Conservation (phyloP, 169 alveolate genomes). For the Pseudocohnilembus persalinus region DNA sequence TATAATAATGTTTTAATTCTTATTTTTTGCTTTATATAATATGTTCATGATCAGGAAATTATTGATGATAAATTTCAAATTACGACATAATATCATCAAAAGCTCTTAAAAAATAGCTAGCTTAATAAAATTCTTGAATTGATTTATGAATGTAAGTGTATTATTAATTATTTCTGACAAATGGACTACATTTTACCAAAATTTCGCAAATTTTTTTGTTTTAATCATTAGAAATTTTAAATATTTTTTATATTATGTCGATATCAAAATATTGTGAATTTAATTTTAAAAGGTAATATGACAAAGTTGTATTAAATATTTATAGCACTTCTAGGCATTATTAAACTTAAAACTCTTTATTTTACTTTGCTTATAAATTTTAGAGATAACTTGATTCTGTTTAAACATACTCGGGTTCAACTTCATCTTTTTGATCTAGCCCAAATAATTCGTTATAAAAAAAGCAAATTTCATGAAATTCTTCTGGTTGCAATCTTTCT, state of each 20-base stretch:
- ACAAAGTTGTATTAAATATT: too few species aligned
- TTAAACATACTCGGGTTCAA: too few species aligned
- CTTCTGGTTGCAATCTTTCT: not conserved
- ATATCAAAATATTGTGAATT: not conserved
- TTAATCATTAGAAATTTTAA: not conserved
- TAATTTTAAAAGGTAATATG: not conserved
- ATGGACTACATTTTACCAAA: not conserved
- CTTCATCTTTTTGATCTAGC: too few species aligned
- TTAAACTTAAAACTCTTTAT: not conserved
- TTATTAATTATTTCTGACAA: not conserved
- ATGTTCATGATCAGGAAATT: not conserved
- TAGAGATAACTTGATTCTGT: not conserved
- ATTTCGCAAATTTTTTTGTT: not conserved
- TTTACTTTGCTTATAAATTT: not conserved
- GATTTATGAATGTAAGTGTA: not conserved
- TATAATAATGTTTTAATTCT: not conserved
- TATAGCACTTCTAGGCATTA: not conserved
- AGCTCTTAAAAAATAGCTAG: not conserved
- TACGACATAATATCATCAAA: too few species aligned
- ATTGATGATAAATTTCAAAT: too few species aligned
- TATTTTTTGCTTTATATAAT: too few species aligned
- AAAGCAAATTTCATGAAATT: too few species aligned
- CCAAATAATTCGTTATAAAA: too few species aligned
- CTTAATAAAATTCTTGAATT: not conserved
- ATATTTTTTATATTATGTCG: too few species aligned